Percentiles rank a stretch among this genome's conserved stretches.
Evolutionary conservation across 805 yeast species (phyloP).

Genomic region (Cyberlindnera nakhonratchasimensis): DNA sequence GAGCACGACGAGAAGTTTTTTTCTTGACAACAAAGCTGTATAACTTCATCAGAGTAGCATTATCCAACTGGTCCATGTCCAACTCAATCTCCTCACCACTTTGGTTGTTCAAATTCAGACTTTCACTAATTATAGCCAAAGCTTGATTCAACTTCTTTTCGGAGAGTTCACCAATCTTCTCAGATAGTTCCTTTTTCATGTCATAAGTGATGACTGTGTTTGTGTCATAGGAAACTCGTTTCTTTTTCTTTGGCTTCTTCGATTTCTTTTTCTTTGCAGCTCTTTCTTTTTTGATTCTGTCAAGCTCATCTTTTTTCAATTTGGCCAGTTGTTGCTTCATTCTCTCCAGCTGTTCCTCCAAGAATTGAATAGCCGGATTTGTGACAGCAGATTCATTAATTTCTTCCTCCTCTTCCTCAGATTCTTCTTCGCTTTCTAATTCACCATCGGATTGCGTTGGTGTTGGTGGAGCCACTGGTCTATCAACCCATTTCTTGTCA

Average conservation of each 20-base stretch:
- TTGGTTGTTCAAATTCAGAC: constrained; percentile 52
- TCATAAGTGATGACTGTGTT: constrained; percentile 70
- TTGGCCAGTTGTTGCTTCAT: constrained; percentile 83
- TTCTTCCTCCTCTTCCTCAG: constrained; percentile 47
- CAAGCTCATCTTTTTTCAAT: constrained; percentile 75
- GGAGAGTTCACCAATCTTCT: constrained; percentile 70
- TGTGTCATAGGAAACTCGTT: constrained; percentile 24
- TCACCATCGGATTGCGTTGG: constrained; percentile 28
- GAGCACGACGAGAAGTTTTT: constrained; percentile 17
- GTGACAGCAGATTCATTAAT: constrained; percentile 62
- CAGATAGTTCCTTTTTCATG: constrained; percentile 93
- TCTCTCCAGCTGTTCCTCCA: constrained; percentile 81
- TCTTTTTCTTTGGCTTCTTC: constrained; percentile 32
- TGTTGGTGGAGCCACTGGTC: constrained; percentile 59
- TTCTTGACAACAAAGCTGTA: constrained; percentile 76
- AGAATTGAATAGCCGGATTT: constrained; percentile 84
- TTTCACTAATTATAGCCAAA: constrained; percentile 77
- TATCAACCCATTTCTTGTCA: constrained; percentile 83
- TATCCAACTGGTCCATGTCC: constrained; percentile 91
- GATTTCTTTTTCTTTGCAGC: constrained; percentile 41
- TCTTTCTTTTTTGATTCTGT: constrained; percentile 62
- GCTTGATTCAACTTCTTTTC: constrained; percentile 83
- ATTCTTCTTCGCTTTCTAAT: constrained; percentile 28
- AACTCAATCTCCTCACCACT: constrained; percentile 92
- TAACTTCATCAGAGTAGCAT: constrained; percentile 73